Percentiles rank a stretch among this genome's conserved stretches.
Conservation (phyloP, 148 eudicot genomes). For the Hydrangea macrophylla region DNA sequence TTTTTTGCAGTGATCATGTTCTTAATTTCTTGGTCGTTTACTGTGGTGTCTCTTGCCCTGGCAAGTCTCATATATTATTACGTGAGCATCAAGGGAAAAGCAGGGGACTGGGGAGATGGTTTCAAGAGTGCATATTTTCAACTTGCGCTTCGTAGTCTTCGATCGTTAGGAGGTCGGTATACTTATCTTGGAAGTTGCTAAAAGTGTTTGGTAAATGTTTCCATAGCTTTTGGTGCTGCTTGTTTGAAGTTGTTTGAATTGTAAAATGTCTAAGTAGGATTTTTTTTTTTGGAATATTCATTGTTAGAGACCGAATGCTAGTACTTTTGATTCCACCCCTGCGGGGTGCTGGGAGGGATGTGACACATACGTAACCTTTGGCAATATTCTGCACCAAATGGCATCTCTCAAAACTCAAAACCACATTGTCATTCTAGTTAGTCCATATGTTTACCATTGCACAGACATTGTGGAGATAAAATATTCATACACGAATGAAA, state of each 20-base stretch:
- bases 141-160: slow-evolving; percentile 97
- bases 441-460: not conserved
- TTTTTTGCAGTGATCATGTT: slow-evolving; percentile 92
- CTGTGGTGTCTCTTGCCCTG: slow-evolving; percentile 87
- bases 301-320: too few relatives aligned
- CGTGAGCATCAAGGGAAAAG: slow-evolving; percentile 93
- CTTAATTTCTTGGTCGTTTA: slow-evolving; percentile 95
- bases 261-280: not conserved
- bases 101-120: slow-evolving; percentile 99
- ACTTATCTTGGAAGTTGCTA: not conserved
- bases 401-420: not conserved
- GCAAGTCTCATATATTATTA: slow-evolving; percentile 95
- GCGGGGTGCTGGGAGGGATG: not conserved
- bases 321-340: not conserved
- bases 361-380: not conserved
- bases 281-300: too few relatives aligned
- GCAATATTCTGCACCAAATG: not conserved
- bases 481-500: not conserved
- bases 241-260: not conserved
- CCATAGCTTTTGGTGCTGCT: not conserved
- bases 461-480: not conserved
- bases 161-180: slow-evolving; percentile 86
- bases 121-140: slow-evolving; percentile 99
- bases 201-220: slow-evolving; percentile 2
- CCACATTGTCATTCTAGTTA: not conserved